Percentiles rank a stretch among this genome's conserved stretches.
These are phyloP conservation scores for Papiliotrema flavescens DNA, from an alignment of 1,284 basidiomycete species.

Conservation along the genomic window DNA sequence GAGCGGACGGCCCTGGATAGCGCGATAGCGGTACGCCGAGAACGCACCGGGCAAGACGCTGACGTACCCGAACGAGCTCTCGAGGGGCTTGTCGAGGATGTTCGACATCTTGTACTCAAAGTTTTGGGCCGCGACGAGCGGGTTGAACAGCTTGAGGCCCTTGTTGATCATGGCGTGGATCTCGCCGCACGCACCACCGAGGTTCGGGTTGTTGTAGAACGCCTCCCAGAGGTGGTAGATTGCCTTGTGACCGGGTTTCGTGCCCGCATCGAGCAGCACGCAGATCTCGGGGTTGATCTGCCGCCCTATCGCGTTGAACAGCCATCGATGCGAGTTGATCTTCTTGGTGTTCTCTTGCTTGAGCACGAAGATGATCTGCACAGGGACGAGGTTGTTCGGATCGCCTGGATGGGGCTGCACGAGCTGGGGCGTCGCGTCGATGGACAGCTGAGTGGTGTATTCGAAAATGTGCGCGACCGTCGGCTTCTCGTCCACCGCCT, in stretches of 20 bases:
- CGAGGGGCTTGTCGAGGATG: slow-evolving; percentile 81
- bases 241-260: slow-evolving; percentile 92
- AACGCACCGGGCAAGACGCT: slow-evolving; percentile 95
- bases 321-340: slow-evolving; percentile 88
- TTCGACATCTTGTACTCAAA: slow-evolving; percentile 99
- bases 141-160: slow-evolving; percentile 87
- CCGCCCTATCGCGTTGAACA: slow-evolving; percentile 92
- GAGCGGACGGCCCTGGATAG: slow-evolving; percentile 86
- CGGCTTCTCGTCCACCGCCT: slow-evolving; percentile 79
- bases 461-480: slow-evolving; percentile 90
- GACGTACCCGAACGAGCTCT: slow-evolving; percentile 92
- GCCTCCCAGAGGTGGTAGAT: slow-evolving; percentile 97
- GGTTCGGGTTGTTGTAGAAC: slow-evolving; percentile 56
- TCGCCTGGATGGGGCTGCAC: slow-evolving; percentile 85
- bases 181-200: slow-evolving; percentile 83
- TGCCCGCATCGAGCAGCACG: slow-evolving; percentile 88
- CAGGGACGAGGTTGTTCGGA: slow-evolving; percentile 86
- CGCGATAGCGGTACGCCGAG: slow-evolving; percentile 87
- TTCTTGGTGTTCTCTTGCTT: slow-evolving; percentile 98
- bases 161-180: slow-evolving; percentile 93
- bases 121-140: slow-evolving; percentile 89
- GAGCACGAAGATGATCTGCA: slow-evolving; percentile 90
- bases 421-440: slow-evolving; percentile 82
- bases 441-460: slow-evolving; percentile 88
- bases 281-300: slow-evolving; percentile 85